These are phyloP conservation scores for Leccinum incarnatum DNA, from an alignment of 768 basidiomycete genomes.

Conservation along the genomic window DNA sequence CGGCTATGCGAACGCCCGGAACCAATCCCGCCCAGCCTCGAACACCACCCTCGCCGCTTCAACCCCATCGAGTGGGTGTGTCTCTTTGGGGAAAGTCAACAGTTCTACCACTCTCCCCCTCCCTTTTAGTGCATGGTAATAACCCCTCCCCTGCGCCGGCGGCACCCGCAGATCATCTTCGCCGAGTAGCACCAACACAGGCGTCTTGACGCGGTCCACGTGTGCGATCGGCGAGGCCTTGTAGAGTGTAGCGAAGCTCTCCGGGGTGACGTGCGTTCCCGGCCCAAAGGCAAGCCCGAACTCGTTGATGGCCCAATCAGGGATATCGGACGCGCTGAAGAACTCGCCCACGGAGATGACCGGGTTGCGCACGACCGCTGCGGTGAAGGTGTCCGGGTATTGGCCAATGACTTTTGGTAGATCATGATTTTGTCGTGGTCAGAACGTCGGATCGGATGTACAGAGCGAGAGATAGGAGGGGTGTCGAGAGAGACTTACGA, in stretches of 20 bases:
- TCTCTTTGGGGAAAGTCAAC: slow-evolving; percentile 59
- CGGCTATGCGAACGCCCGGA: slow-evolving; percentile 28
- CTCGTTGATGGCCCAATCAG: slow-evolving; percentile 59
- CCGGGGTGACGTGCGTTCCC: slow-evolving; percentile 41
- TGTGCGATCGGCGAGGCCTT: slow-evolving; percentile 55
- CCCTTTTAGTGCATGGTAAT: slow-evolving; percentile 43
- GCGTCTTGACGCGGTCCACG: slow-evolving; percentile 48
- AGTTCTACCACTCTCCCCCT: slow-evolving; percentile 47
- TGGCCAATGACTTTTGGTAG: slow-evolving; percentile 49
- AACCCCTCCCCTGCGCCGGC: slow-evolving; percentile 57
- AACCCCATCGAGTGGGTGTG: slow-evolving; percentile 63
- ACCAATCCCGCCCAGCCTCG: slow-evolving; percentile 53
- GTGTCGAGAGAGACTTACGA: neutral
- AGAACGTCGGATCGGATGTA: neutral
- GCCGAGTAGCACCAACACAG: slow-evolving; percentile 62
- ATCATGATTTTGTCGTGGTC: neutral
- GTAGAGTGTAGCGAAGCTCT: slow-evolving; percentile 43
- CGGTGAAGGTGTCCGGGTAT: slow-evolving; percentile 58
- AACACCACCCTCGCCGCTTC: slow-evolving; percentile 53
- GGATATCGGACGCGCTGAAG: slow-evolving; percentile 53
- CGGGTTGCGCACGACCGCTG: slow-evolving; percentile 64
- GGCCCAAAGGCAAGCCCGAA: slow-evolving; percentile 37
- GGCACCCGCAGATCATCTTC: slow-evolving; percentile 60
- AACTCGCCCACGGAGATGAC: slow-evolving; percentile 62
- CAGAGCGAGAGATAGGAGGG: neutral